Evolutionary conservation across 208 protist genomes (phyloP).

Genomic region (Acanthamoeba healyi): DNA sequence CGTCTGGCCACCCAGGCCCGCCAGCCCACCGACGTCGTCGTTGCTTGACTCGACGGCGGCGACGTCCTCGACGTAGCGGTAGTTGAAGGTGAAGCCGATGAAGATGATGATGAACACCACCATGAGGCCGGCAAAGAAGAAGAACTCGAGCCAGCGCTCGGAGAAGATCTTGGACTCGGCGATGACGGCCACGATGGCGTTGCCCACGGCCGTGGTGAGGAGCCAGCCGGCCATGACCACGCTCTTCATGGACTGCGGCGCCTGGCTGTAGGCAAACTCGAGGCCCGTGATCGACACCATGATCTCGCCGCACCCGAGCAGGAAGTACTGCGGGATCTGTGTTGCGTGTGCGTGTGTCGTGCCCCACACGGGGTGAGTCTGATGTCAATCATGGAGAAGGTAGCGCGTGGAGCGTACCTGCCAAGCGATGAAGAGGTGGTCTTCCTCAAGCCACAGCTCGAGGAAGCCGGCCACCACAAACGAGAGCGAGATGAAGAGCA

Average conservation of each 20-base stretch:
- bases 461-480: slow-evolving; percentile 83
- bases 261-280: slow-evolving; percentile 85
- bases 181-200: slow-evolving; percentile 85
- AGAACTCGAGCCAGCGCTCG: slow-evolving; percentile 78
- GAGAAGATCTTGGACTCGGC: slow-evolving; percentile 71
- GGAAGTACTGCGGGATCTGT: slow-evolving; percentile 87
- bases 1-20: background rate
- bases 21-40: background rate
- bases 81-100: slow-evolving; percentile 72
- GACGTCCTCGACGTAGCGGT: slow-evolving; percentile 78
- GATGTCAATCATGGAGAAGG: too few relatives aligned
- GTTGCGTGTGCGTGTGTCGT: background rate
- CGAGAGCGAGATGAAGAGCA: slow-evolving; percentile 79
- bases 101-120: slow-evolving; percentile 77
- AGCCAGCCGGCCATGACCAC: slow-evolving; percentile 73
- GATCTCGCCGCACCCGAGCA: slow-evolving; percentile 83
- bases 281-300: slow-evolving; percentile 86
- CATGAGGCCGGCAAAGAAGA: slow-evolving; percentile 86
- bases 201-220: slow-evolving; percentile 76
- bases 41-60: background rate
- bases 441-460: slow-evolving; percentile 78
- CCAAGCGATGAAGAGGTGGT: slow-evolving; percentile 77
- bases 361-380: too few relatives aligned
- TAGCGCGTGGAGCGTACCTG: too few relatives aligned
- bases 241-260: slow-evolving; percentile 82